Conservation (phyloP, 2,329 filamentous ascomycete species). For the Exophiala mesophila region DNA sequence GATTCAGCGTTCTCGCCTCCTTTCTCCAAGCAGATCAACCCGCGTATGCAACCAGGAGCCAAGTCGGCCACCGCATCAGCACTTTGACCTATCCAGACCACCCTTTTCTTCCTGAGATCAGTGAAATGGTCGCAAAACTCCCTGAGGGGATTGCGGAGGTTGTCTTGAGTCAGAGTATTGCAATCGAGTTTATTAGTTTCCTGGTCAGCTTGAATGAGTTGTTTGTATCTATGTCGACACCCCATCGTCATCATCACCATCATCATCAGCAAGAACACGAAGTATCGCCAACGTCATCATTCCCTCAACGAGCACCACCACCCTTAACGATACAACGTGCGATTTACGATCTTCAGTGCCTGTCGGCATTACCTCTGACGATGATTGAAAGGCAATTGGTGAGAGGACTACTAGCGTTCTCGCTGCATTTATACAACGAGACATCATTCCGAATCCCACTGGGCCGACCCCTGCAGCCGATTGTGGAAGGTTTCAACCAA, state of each 20-base stretch:
- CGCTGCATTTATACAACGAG: conserved; percentile 16
- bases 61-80: conserved; percentile 16
- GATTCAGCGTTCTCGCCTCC: conserved; percentile 15
- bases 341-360: conserved; percentile 18
- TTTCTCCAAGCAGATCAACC: conserved; percentile 15
- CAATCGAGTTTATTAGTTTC: conserved; percentile 16
- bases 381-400: conserved; percentile 9
- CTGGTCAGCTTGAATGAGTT: conserved; percentile 15
- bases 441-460: conserved; percentile 13
- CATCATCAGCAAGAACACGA: neutral
- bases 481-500: conserved; percentile 11
- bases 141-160: conserved; percentile 15
- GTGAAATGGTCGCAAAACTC: conserved; percentile 11
- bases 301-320: neutral
- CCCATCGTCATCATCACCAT: neutral
- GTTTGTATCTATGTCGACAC: conserved; percentile 7
- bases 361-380: conserved; percentile 11
- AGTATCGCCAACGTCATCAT: neutral
- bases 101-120: conserved; percentile 14
- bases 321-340: conserved; percentile 17
- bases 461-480: conserved; percentile 12
- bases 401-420: conserved; percentile 13
- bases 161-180: conserved; percentile 10
- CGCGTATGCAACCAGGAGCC: conserved; percentile 16
- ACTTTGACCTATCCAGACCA: conserved; percentile 14